Base-by-base conservation (phyloP, 2,329 filamentous ascomycete species). In the Penicillium sp. region DNA sequence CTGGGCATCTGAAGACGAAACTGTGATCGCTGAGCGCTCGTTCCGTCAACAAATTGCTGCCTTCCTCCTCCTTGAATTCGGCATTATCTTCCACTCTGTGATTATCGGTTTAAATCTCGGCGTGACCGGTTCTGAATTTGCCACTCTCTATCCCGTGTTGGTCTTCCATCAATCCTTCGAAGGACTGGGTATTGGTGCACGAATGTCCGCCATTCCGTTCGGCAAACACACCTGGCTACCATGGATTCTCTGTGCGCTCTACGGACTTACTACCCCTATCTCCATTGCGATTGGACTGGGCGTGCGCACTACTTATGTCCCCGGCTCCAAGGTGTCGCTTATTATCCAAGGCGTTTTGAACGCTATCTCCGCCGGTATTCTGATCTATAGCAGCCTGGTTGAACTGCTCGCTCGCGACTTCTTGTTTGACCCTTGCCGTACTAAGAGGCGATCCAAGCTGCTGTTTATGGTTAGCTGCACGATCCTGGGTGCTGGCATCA, bases 111-210 rank as follows among this genome's bases (percentile, higher is more conserved):
- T 87, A 50, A 86, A 83, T 50, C 73, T 87, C 9, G 84, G 81
- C 6, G 82, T 84, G 14, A 77, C 80, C 0, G 79, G 82, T 21
- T 69, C 77, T 0, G 83, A 85, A 44, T 86, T 86, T 70, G 68
- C 73, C 29, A 80, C 81, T 0, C 74, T 86, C 2, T 84, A 85
- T 64, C 79, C 81, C 3, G 83, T 86, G 38, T 75, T 87, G 1
- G 79, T 85, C 51, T 86, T 87, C 72, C 84, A 87, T 60, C 84
- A 87, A 63, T 79, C 81, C 10, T 87, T 86, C 53, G 84, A 87
- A 60, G 83, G 84, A 46, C 77, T 87, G 0, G 84, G 83, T 68
- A 82, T 87, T 38, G 84, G 84, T 13, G 81, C 83, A 0, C 77
- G 84, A 44, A 79, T 87, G 67, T 81, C 81, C 4, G 77, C 79